Base-by-base conservation (phyloP, 2,329 filamentous ascomycete species). In the Clonostachys rosea region DNA sequence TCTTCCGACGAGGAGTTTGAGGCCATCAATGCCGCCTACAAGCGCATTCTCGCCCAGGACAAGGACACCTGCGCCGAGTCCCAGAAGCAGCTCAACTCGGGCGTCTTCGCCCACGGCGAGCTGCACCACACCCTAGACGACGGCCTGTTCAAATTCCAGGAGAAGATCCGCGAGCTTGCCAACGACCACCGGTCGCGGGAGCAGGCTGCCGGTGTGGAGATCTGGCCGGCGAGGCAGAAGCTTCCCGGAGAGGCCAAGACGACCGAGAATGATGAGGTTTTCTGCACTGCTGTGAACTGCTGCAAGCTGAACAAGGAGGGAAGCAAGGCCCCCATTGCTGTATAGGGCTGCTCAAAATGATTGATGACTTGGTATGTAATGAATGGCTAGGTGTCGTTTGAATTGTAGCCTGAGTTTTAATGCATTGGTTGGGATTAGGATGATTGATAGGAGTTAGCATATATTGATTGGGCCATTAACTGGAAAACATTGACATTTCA, bases 41-140 rank as follows among this genome's bases (percentile, higher is more conserved):
- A 80, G 62, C 75, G 77, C 40, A 75, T 86, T 61, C 79, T 84
- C 76, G 70, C 72, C 2, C 82, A 86, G 61, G 82, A 86, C 66
- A 84, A 84, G 57, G 69, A 75, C 9, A 74, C 86, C 24, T 85
- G 81, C 66, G 67, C 73, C 53, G 71, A 71, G 11, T 74, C 78
- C 2, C 81, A 85, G 57, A 71, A 69, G 59, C 85, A 86, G 59
- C 69, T 85, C 54, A 78, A 81, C 58, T 70, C 76, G 0, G 79
- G 80, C 7, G 71, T 84, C 45, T 85, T 83, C 49, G 65, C 81
- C 59, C 84, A 79, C 55, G 82, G 82, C 45, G 75, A 83, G 58
- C 66, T 85, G 61, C 81, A 86, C 58, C 81, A 81, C 0, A 67
- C 69, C 44, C 73, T 77, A 61, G 82, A 86, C 59, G 76, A 81